These are phyloP conservation scores for Pythium coloratum DNA, from an alignment of 352 stramenopile genomes.

Conservation along the genomic window DNA sequence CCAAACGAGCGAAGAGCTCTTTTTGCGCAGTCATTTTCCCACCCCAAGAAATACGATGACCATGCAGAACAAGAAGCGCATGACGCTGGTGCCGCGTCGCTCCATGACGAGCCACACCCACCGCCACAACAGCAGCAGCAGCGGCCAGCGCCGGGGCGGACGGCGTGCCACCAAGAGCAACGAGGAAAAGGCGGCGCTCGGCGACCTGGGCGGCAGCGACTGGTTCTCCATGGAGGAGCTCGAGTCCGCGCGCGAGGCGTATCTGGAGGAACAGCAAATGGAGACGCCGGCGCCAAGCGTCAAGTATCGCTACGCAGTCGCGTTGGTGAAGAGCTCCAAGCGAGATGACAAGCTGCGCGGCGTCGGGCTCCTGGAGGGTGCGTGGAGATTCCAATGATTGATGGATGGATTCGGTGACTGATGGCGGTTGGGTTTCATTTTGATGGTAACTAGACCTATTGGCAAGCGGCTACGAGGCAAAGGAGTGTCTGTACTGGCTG, in stretches of 20 bases:
- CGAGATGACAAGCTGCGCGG: constrained; percentile 80
- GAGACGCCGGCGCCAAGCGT: constrained; percentile 66
- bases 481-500: constrained; percentile 83
- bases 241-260: constrained; percentile 67
- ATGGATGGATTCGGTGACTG: not conserved
- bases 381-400: not conserved
- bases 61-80: constrained; percentile 31
- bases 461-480: constrained; percentile 43
- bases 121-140: not conserved
- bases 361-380: constrained; percentile 72
- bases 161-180: constrained; percentile 18
- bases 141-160: not conserved
- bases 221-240: constrained; percentile 80
- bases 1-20: not conserved
- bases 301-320: constrained; percentile 71
- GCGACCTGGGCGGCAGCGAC: constrained; percentile 24
- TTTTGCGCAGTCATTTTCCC: not conserved
- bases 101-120: constrained; percentile 11
- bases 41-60: not conserved
- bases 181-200: constrained; percentile 25
- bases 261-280: constrained; percentile 78
- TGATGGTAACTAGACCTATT: constrained; percentile 49
- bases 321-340: constrained; percentile 74
- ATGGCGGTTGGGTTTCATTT: not conserved
- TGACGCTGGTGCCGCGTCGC: constrained; percentile 4